phyloP scores from a whole-genome alignment of 2,329 filamentous ascomycete genomes.

The Fusarium succisae region DNA sequence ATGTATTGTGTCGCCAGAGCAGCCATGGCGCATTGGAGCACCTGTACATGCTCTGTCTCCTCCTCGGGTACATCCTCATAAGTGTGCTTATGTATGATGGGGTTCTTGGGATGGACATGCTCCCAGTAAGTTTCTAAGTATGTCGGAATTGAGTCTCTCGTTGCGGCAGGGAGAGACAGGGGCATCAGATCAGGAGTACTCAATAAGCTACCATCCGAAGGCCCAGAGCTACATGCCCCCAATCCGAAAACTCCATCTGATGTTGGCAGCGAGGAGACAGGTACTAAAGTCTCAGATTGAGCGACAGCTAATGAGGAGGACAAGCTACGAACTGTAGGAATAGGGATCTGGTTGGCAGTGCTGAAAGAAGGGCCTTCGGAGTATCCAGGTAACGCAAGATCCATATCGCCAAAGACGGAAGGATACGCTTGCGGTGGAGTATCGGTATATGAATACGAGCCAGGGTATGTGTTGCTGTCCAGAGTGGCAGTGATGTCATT shows the following conservation, averaged over 20 bases:
- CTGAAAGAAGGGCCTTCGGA: conserved; percentile 50
- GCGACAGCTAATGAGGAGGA: conserved; percentile 58
- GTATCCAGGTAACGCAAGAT: conserved; percentile 49
- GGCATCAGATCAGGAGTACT: conserved; percentile 38
- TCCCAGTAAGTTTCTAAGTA: conserved; percentile 66
- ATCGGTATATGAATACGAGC: conserved; percentile 43
- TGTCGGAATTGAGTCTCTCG: conserved; percentile 56
- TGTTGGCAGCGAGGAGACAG: conserved; percentile 53
- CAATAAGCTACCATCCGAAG: conserved; percentile 52
- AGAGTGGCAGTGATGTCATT: conserved; percentile 33
- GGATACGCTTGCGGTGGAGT: conserved; percentile 47
- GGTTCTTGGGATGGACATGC: conserved; percentile 58
- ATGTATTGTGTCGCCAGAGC: conserved; percentile 65
- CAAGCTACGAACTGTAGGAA: conserved; percentile 59
- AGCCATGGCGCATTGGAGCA: conserved; percentile 64
- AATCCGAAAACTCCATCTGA: conserved; percentile 47
- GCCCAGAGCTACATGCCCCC: conserved; percentile 52
- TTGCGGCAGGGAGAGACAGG: conserved; percentile 50
- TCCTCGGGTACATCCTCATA: conserved; percentile 50
- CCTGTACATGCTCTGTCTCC: conserved; percentile 50
- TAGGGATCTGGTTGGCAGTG: conserved; percentile 49
- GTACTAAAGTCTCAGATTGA: conserved; percentile 61
- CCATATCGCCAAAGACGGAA: conserved; percentile 46
- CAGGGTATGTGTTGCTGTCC: conserved; percentile 34
- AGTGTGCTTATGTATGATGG: conserved; percentile 60